Percentiles rank a stretch among this genome's conserved stretches.
These are phyloP conservation scores for Dimargaris xerosporica DNA, from an alignment of 192 early-diverging fungal species.

Conservation along the genomic window DNA sequence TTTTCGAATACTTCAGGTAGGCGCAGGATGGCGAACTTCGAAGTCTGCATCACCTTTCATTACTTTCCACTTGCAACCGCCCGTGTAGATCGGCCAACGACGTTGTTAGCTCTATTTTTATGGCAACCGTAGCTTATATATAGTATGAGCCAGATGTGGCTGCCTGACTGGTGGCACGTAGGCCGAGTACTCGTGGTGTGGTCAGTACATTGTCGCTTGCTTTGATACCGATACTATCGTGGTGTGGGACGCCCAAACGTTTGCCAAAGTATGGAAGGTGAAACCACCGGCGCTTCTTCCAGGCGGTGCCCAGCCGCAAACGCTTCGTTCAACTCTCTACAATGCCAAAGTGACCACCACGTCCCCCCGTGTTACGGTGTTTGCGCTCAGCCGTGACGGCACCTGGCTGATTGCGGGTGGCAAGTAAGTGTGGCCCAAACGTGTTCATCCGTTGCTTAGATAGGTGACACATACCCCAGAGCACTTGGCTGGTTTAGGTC, in stretches of 20 bases:
- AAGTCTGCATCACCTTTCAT: no score
- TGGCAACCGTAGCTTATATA: neutral
- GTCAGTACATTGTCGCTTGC: constrained; percentile 2
- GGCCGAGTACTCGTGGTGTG: neutral
- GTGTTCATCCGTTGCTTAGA: neutral
- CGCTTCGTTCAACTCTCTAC: neutral
- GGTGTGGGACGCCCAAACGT: constrained; percentile 1
- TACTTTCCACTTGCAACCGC: neutral
- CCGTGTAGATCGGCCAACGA: neutral
- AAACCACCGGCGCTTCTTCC: neutral
- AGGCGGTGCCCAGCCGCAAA: neutral
- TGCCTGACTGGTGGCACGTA: neutral
- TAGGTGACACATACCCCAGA: no score
- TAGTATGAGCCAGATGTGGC: no score
- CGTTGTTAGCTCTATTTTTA: neutral
- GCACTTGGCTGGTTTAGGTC: no score
- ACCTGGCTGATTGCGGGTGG: neutral
- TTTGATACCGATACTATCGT: constrained; percentile 7
- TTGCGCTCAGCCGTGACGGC: neutral
- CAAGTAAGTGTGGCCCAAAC: neutral
- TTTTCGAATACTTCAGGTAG: constrained; percentile 1
- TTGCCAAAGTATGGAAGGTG: constrained; percentile 8
- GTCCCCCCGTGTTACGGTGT: neutral
- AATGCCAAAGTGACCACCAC: neutral
- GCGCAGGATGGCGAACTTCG: no score